phyloP scores from a whole-genome alignment of 768 basidiomycete genomes.

The Tylopilus subfusipes region DNA sequence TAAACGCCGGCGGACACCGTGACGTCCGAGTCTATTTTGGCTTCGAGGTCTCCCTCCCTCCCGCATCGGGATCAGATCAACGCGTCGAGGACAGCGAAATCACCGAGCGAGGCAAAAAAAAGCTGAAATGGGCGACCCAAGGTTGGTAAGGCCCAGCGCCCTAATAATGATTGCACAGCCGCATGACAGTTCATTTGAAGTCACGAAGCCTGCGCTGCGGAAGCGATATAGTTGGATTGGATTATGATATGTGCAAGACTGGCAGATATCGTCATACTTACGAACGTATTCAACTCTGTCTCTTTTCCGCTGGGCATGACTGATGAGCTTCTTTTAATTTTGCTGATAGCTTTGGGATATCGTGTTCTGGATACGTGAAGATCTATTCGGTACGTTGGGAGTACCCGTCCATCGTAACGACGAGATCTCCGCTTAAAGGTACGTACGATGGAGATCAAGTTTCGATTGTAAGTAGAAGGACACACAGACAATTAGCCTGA shows the following conservation, averaged over 20 bases:
- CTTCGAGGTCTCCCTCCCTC: not conserved
- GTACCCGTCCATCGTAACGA: not conserved
- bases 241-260: not conserved
- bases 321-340: not conserved
- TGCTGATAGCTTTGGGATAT: not conserved
- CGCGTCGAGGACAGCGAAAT: not conserved
- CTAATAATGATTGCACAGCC: not conserved
- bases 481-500: not conserved
- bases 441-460: not conserved
- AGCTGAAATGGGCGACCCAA: not conserved
- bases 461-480: not conserved
- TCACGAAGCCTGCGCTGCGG: not conserved
- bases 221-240: not conserved
- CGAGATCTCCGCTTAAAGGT: not conserved
- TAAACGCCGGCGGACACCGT: not conserved
- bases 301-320: not conserved
- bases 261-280: not conserved
- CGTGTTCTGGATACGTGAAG: not conserved
- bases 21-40: not conserved
- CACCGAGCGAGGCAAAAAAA: not conserved
- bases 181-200: not conserved
- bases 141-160: not conserved
- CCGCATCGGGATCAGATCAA: not conserved
- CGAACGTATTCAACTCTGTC: not conserved
- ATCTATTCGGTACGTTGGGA: not conserved